phyloP scores from a whole-genome alignment of 192 early-diverging fungal genomes.

The Coemansia sp. region DNA sequence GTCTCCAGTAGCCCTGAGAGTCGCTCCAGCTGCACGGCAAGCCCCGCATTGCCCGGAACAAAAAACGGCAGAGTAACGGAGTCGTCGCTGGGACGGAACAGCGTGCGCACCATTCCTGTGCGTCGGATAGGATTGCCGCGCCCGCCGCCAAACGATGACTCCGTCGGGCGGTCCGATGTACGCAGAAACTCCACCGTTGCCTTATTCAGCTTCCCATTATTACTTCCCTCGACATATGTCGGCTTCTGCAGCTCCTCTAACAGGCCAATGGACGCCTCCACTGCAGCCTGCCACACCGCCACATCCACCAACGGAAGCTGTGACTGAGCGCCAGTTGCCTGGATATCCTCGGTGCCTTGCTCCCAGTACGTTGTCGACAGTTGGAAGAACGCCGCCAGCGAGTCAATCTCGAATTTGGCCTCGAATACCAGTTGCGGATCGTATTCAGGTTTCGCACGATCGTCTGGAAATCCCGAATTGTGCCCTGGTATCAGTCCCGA shows the following conservation, averaged over 20 bases:
- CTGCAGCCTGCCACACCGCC: slow-evolving; percentile 44
- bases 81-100: slow-evolving; percentile 65
- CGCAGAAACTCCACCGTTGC: slow-evolving; percentile 41
- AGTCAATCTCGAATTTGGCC: slow-evolving; percentile 66
- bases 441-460: slow-evolving; percentile 37
- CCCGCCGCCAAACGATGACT: slow-evolving; percentile 47
- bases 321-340: too few species aligned
- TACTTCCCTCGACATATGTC: slow-evolving; percentile 30
- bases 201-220: slow-evolving; percentile 13
- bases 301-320: slow-evolving; percentile 11
- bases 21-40: slow-evolving; percentile 55
- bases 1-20: slow-evolving; percentile 37
- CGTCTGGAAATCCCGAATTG: slow-evolving; percentile 2
- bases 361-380: slow-evolving; percentile 55
- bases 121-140: slow-evolving; percentile 36
- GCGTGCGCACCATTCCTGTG: slow-evolving; percentile 51
- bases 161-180: slow-evolving; percentile 28
- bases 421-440: slow-evolving; percentile 54
- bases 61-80: slow-evolving; percentile 58
- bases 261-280: slow-evolving; percentile 32
- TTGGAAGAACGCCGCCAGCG: slow-evolving; percentile 58
- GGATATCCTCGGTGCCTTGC: slow-evolving; percentile 3
- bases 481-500: slow-evolving; percentile 24
- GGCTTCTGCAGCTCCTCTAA: slow-evolving; percentile 49
- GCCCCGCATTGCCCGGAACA: slow-evolving; percentile 65